phyloP scores from a whole-genome alignment of 2,329 filamentous ascomycete species.

The Periconia macrospinosa region DNA sequence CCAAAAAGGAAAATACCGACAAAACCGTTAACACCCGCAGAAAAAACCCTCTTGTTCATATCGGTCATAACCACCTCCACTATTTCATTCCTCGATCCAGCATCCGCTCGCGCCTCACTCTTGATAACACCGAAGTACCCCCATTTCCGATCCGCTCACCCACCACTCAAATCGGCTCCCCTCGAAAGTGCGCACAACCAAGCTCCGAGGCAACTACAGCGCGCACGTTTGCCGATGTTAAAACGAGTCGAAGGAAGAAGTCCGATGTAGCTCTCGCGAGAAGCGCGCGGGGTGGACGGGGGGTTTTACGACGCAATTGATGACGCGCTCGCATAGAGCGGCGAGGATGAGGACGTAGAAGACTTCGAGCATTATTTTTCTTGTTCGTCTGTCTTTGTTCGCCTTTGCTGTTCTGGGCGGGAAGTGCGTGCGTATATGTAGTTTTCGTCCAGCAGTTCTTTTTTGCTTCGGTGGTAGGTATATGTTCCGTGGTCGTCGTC shows the following conservation, averaged over 20 bases:
- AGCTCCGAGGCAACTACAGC: no score
- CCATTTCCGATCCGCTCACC: background rate
- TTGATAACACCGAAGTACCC: background rate
- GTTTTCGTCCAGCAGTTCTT: no score
- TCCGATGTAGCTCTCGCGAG: background rate
- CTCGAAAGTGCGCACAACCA: no score
- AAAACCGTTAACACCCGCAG: no score
- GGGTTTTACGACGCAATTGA: conserved; percentile 5
- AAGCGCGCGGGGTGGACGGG: conserved; percentile 3
- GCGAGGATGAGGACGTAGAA: conserved; percentile 8
- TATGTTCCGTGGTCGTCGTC: no score
- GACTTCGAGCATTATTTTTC: conserved; percentile 5
- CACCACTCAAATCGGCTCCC: no score
- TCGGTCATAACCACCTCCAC: no score
- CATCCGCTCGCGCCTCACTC: background rate
- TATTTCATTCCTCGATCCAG: no score
- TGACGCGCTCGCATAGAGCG: conserved; percentile 8
- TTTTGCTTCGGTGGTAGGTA: no score
- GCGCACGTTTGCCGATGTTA: background rate
- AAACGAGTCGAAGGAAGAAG: background rate
- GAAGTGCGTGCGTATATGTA: background rate
- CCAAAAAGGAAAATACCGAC: no score
- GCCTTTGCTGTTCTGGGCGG: background rate
- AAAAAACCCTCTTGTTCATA: no score
- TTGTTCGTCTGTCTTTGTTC: background rate